These are phyloP conservation scores for Nigrospora sphaerica DNA, from an alignment of 2,329 filamentous ascomycete genomes.

Conservation along the genomic window DNA sequence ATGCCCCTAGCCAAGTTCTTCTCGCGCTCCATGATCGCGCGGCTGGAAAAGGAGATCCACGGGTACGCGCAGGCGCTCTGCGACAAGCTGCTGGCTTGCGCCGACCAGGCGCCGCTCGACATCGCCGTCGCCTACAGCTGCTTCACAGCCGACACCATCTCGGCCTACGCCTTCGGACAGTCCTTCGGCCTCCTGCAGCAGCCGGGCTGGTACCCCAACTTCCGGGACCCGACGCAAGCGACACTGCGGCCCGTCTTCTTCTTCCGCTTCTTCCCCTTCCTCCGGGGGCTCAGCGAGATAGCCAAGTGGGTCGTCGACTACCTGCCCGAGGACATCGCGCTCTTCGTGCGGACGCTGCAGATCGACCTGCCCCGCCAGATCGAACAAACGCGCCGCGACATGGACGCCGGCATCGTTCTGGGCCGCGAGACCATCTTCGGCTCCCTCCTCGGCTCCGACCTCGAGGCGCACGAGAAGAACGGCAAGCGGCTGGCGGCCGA, in stretches of 20 bases:
- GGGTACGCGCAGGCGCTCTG: slow-evolving; percentile 6
- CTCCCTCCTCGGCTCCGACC: slow-evolving; percentile 8
- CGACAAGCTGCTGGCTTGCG: slow-evolving; percentile 19
- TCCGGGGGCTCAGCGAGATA: slow-evolving; percentile 6
- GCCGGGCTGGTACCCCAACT: slow-evolving; percentile 26
- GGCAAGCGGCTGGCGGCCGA: slow-evolving; percentile 9
- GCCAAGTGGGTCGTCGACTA: slow-evolving; percentile 4
- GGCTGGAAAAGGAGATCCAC: slow-evolving; percentile 14
- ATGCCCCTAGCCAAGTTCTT: slow-evolving; percentile 16
- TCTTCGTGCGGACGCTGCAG: slow-evolving; percentile 6
- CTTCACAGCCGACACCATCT: slow-evolving; percentile 30
- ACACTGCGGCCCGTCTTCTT: slow-evolving; percentile 12
- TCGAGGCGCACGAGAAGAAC: slow-evolving; percentile 9
- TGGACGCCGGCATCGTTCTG: background rate
- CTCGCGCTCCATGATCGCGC: slow-evolving; percentile 22
- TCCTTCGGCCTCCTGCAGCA: slow-evolving; percentile 20
- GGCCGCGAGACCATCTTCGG: slow-evolving; percentile 13
- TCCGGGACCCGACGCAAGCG: slow-evolving; percentile 12
- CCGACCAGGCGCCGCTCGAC: background rate
- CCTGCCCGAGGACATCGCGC: background rate
- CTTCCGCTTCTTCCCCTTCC: slow-evolving; percentile 17
- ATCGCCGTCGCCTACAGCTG: slow-evolving; percentile 7
- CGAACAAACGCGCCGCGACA: slow-evolving; percentile 6
- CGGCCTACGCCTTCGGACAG: slow-evolving; percentile 29
- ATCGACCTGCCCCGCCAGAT: slow-evolving; percentile 10